Percentiles rank a stretch among this genome's conserved stretches.
These are phyloP conservation scores for Atractiella rhizophila DNA, from an alignment of 768 basidiomycete genomes.

Conservation along the genomic window DNA sequence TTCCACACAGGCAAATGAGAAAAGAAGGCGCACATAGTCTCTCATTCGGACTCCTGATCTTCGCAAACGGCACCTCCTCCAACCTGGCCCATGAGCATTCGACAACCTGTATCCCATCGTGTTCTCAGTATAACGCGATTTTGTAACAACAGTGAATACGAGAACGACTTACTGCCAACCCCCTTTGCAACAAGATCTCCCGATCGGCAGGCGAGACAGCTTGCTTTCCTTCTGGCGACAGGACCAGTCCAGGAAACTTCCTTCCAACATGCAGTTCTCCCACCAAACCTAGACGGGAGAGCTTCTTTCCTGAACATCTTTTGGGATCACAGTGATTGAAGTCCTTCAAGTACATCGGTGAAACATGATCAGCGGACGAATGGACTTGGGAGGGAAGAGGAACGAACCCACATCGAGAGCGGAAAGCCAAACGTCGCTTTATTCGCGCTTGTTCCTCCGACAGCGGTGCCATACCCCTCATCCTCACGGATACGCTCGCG, in stretches of 20 bases:
- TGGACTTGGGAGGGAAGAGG: too few relatives aligned
- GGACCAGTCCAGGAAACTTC: conserved; percentile 69
- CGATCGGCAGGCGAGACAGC: conserved; percentile 60
- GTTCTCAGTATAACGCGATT: too few relatives aligned
- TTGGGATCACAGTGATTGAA: conserved; percentile 94
- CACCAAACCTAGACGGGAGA: conserved; percentile 60
- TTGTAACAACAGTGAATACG: too few relatives aligned
- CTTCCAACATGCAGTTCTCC: conserved; percentile 57
- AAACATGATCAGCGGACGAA: too few relatives aligned
- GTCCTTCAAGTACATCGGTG: conserved; percentile 34
- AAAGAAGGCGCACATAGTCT: conserved; percentile 39
- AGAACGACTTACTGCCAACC: too few relatives aligned
- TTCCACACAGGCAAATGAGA: not conserved
- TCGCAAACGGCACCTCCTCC: conserved; percentile 78
- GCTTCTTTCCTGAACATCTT: conserved; percentile 64
- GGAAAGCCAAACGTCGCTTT: too few relatives aligned
- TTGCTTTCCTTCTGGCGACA: conserved; percentile 73
- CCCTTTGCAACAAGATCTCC: conserved; percentile 52
- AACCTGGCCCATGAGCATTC: conserved; percentile 96
- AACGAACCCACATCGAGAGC: too few relatives aligned
- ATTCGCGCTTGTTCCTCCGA: too few relatives aligned
- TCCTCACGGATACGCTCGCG: too few relatives aligned
- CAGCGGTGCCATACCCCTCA: too few relatives aligned
- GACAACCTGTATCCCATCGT: conserved; percentile 71
- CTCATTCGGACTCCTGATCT: conserved; percentile 82